Percentiles rank a stretch among this genome's conserved stretches.
These are phyloP conservation scores for Boletus holoroseus DNA, from an alignment of 1,284 basidiomycete genomes.

Conservation along the genomic window DNA sequence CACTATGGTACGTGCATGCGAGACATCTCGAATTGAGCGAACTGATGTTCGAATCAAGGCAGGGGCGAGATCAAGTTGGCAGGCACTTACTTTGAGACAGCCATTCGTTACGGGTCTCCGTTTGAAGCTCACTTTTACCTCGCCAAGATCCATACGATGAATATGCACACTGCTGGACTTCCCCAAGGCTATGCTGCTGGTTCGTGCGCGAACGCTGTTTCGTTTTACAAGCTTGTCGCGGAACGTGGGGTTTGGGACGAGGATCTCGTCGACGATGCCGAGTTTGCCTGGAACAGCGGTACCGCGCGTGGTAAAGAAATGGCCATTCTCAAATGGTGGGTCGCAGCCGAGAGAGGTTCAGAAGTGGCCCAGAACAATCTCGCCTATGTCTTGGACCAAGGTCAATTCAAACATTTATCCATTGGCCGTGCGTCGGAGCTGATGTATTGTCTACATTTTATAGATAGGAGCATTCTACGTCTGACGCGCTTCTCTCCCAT, in stretches of 20 bases:
- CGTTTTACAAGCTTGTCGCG: conserved; percentile 84
- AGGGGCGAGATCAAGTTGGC: conserved; percentile 61
- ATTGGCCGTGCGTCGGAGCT: not conserved
- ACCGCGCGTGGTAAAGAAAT: conserved; percentile 63
- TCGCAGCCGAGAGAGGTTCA: conserved; percentile 87
- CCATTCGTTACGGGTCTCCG: conserved; percentile 78
- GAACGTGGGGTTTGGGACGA: conserved; percentile 88
- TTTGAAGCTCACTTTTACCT: conserved; percentile 93
- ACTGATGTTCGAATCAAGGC: conserved; percentile 38
- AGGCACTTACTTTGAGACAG: conserved; percentile 71
- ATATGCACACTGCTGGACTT: conserved; percentile 42
- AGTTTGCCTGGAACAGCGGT: conserved; percentile 71
- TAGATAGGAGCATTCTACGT: conserved; percentile 71
- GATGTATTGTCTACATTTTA: not conserved
- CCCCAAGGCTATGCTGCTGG: conserved; percentile 50
- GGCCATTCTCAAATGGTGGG: conserved; percentile 87
- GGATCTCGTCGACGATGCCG: conserved; percentile 79
- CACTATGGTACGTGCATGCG: conserved; percentile 59
- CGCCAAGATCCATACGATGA: conserved; percentile 66
- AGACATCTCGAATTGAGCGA: not conserved
- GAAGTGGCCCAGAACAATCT: conserved; percentile 96
- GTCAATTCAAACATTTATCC: conserved; percentile 36
- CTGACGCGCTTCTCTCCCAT: conserved; percentile 64
- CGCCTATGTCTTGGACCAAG: conserved; percentile 88
- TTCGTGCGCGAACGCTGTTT: conserved; percentile 80